phyloP scores from a whole-genome alignment of 2,329 filamentous ascomycete genomes.

The Cercospora zeae-maydis region DNA sequence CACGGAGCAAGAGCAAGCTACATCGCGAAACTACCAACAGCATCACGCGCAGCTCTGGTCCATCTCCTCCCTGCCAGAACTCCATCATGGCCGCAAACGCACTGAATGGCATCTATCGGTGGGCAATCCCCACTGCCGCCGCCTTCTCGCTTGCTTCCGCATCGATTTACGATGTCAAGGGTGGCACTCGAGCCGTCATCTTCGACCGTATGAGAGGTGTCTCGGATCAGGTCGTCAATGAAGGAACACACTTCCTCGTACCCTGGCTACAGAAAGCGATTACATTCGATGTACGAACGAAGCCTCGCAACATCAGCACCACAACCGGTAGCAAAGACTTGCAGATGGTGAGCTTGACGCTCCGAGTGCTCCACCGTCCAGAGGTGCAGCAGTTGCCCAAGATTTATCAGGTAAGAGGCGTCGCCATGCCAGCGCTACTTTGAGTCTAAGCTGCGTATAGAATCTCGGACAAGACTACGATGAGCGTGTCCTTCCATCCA shows the following conservation, averaged over 20 bases:
- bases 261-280: slow-evolving; percentile 95
- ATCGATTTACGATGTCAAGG: slow-evolving; percentile 94
- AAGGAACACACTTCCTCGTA: slow-evolving; percentile 94
- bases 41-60: background rate
- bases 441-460: slow-evolving; percentile 47
- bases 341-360: slow-evolving; percentile 98
- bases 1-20: background rate
- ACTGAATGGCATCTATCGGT: slow-evolving; percentile 61
- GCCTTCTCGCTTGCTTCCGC: slow-evolving; percentile 66
- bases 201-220: slow-evolving; percentile 93
- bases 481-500: slow-evolving; percentile 56
- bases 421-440: background rate
- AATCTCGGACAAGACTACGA: slow-evolving; percentile 98
- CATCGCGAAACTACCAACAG: background rate
- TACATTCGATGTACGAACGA: slow-evolving; percentile 94
- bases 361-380: slow-evolving; percentile 90
- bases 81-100: slow-evolving; percentile 42
- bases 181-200: slow-evolving; percentile 91
- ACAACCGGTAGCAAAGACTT: slow-evolving; percentile 98
- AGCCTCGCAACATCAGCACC: slow-evolving; percentile 94
- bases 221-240: slow-evolving; percentile 86
- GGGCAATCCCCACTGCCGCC: slow-evolving; percentile 69
- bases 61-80: background rate
- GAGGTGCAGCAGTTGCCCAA: slow-evolving; percentile 89
- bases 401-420: slow-evolving; percentile 85